Conservation (phyloP, 1,139 yeast genomes). For the Yamadazyma buinensis region DNA sequence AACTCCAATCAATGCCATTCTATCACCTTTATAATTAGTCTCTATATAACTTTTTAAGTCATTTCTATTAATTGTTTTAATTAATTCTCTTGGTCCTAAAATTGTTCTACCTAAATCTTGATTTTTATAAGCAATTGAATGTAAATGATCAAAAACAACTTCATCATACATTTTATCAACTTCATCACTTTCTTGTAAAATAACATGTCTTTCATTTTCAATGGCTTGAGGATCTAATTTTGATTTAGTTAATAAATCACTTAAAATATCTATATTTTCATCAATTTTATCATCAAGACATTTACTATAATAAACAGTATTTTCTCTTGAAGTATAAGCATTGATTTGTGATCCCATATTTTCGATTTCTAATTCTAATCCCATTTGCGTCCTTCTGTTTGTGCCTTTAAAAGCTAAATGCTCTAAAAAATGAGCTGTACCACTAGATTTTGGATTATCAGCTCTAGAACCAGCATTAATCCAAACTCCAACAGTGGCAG, state of each 20-base stretch:
- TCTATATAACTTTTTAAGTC: slow-evolving; percentile 79
- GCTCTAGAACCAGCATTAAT: slow-evolving; percentile 98
- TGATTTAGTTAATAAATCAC: slow-evolving; percentile 87
- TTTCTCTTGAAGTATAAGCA: slow-evolving; percentile 96
- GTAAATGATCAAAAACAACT: slow-evolving; percentile 95
- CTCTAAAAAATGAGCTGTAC: slow-evolving; percentile 96
- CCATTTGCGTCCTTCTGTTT: slow-evolving; percentile 70
- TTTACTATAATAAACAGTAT: slow-evolving; percentile 94
- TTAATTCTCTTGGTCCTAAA: slow-evolving; percentile 89
- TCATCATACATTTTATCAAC: slow-evolving; percentile 98
- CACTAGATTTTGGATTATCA: slow-evolving; percentile 77
- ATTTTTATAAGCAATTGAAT: slow-evolving; percentile 82
- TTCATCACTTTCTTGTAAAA: slow-evolving; percentile 93
- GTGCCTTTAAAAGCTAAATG: slow-evolving; percentile 98
- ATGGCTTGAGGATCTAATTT: slow-evolving; percentile 79
- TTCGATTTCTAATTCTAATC: slow-evolving; percentile 89
- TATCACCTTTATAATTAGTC: slow-evolving; percentile 88
- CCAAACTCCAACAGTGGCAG: slow-evolving; percentile 97
- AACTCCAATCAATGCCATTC: slow-evolving; percentile 96
- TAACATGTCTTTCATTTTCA: slow-evolving; percentile 94
- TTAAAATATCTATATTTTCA: slow-evolving; percentile 78
- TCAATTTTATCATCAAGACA: slow-evolving; percentile 78
- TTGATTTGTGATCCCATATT: slow-evolving; percentile 95
- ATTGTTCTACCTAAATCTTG: slow-evolving; percentile 98
- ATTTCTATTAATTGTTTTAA: slow-evolving; percentile 68